Evolutionary conservation across 495 filamentous ascomycete species (phyloP), one percentile per base, ranked within the genome.

Genomic region (Copromyces sp.): DNA sequence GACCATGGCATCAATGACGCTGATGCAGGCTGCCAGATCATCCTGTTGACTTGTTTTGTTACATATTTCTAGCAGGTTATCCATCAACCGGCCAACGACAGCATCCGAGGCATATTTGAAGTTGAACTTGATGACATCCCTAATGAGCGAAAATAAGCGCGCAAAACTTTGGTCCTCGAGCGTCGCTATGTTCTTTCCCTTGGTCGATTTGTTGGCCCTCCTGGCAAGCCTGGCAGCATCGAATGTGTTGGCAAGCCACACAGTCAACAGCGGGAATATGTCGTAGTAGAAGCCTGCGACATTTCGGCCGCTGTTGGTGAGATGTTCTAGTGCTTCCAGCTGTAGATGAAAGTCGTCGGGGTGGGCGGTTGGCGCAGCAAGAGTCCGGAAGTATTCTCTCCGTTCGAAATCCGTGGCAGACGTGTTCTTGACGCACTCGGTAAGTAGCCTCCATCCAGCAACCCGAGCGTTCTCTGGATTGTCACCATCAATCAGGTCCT

Each of bases 101-200:
- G 86, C 84, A 69, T 92, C 89, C 44, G 87, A 86, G 45, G 93
- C 91, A 39, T 90, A 87, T 72, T 90, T 92, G 79, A 90, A 91
- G 80, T 94, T 95, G 81, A 95, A 91, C 75, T 91, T 94, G 81
- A 95, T 90, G 73, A 95, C 83, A 76, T 94, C 89, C n/a, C 89
- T 89, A 38, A 92, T 86, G 68, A 94, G 92, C 68, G 87, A 84
- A 76, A 97, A 92, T 8, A 96, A 82, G 71, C 89, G 86, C 59
- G 85, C 85, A 44, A 97, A 82, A 75, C 88, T 89, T 65, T 86
- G 87, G 73, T 93, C 92, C 75, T 94, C 92, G 68, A 85, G 85
- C 42, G 86, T 83, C 20, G 80, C 79, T 32, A 83, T 78, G 0
- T 81, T 77, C 74, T 89, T 90, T 38, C 78, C 83, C 73, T 89